phyloP scores from a whole-genome alignment of 2,329 filamentous ascomycete species.

The Teratosphaeria destructans region DNA sequence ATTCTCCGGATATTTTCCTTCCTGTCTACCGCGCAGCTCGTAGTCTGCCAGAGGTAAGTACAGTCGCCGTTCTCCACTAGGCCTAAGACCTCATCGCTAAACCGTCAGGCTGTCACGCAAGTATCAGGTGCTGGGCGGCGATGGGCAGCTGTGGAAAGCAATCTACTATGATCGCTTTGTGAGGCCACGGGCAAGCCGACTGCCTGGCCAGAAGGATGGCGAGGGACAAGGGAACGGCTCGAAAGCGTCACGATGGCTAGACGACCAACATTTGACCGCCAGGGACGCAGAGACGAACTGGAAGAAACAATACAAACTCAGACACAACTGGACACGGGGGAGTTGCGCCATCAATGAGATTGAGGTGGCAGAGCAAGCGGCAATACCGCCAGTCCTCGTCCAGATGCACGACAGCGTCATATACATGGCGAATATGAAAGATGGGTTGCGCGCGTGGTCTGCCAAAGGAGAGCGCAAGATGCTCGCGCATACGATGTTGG shows the following conservation, averaged over 20 bases:
- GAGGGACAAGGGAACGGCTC: conserved; percentile 41
- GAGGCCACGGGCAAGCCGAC: conserved; percentile 63
- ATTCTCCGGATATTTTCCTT: conserved; percentile 73
- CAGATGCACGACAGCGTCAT: conserved; percentile 68
- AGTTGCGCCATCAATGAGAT: conserved; percentile 73
- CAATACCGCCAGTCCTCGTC: conserved; percentile 56
- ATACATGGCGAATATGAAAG: conserved; percentile 59
- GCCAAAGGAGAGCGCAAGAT: conserved; percentile 49
- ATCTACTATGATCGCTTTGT: conserved; percentile 85
- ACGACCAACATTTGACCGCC: conserved; percentile 47
- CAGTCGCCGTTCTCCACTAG: background rate
- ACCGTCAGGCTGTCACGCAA: conserved; percentile 60
- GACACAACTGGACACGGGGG: conserved; percentile 84
- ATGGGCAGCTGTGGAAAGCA: conserved; percentile 83
- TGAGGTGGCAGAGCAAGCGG: conserved; percentile 44
- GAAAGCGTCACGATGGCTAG: conserved; percentile 50
- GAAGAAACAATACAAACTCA: conserved; percentile 79
- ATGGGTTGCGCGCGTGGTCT: conserved; percentile 71
- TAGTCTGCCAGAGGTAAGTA: conserved; percentile 49
- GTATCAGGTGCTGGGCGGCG: conserved; percentile 60
- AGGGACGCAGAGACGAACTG: conserved; percentile 53
- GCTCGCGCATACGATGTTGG: conserved; percentile 40
- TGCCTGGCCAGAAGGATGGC: conserved; percentile 53
- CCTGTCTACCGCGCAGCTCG: conserved; percentile 58
- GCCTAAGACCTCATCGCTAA: conserved; percentile 17